Conservation (phyloP, 179 eudicot species). For the Beta corolliflora region DNA sequence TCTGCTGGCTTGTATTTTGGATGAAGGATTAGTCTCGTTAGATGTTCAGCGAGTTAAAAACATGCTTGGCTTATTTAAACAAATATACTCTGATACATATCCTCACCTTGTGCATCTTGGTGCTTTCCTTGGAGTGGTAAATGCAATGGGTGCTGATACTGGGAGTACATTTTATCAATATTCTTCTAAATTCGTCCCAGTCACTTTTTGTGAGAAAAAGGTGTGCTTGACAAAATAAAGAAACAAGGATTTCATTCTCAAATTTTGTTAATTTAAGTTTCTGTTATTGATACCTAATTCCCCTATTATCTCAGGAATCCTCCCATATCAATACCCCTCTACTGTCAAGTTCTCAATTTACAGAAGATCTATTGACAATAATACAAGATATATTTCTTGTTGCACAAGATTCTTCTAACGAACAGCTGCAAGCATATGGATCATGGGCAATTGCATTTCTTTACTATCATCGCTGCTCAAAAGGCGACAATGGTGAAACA, state of each 20-base stretch:
- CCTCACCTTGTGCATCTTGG: slow-evolving; percentile 78
- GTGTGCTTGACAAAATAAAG: slow-evolving; percentile 34
- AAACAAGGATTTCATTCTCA: slow-evolving; percentile 5
- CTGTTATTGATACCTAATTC: slow-evolving; percentile 1
- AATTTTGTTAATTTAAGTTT: not conserved
- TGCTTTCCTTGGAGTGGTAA: slow-evolving; percentile 90
- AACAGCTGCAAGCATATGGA: slow-evolving; percentile 69
- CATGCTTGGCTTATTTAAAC: slow-evolving; percentile 52
- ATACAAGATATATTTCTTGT: slow-evolving; percentile 86
- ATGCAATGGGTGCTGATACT: slow-evolving; percentile 88
- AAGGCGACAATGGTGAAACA: slow-evolving; percentile 35
- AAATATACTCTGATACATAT: slow-evolving; percentile 56
- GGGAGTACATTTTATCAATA: slow-evolving; percentile 45
- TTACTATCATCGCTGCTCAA: slow-evolving; percentile 49
- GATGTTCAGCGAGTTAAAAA: slow-evolving; percentile 50
- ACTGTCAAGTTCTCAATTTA: slow-evolving; percentile 56
- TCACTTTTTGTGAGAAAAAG: slow-evolving; percentile 38
- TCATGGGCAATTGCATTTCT: slow-evolving; percentile 91
- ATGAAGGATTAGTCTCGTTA: slow-evolving; percentile 62
- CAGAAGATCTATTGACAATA: slow-evolving; percentile 50
- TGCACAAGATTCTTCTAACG: slow-evolving; percentile 71
- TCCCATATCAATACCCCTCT: slow-evolving; percentile 59
- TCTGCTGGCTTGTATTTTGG: slow-evolving; percentile 64
- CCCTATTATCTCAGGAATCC: slow-evolving; percentile 46
- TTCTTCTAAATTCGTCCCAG: slow-evolving; percentile 31